Evolutionary conservation across 371 early-diverging fungal genomes (phyloP).

Genomic region (Mucor sp.): DNA sequence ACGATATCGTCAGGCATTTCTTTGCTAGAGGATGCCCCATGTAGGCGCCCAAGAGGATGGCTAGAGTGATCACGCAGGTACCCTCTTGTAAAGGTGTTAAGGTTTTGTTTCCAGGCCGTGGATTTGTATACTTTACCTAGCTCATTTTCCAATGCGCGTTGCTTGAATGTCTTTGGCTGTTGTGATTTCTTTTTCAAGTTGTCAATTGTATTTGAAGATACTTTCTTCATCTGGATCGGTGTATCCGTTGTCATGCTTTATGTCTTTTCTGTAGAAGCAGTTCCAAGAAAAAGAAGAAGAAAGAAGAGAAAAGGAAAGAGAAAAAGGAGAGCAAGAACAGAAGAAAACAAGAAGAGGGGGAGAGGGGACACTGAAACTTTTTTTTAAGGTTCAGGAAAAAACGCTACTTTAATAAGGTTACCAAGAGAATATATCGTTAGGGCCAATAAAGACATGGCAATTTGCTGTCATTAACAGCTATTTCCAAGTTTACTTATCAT

Average conservation of each 20-base stretch:
- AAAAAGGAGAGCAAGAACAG: background rate
- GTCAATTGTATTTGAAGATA: background rate
- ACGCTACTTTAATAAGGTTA: constrained; percentile 4
- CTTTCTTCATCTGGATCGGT: constrained; percentile 3
- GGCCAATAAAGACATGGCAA: background rate
- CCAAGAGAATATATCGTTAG: background rate
- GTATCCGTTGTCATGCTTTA: background rate
- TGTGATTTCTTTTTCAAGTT: background rate
- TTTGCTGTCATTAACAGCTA: background rate
- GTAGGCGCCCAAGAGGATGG: background rate
- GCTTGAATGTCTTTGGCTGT: constrained; percentile 11
- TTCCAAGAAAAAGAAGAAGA: background rate
- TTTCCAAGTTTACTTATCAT: background rate
- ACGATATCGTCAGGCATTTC: constrained; percentile 12
- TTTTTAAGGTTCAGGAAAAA: background rate
- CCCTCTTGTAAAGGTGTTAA: constrained; percentile 6
- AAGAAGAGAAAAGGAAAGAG: background rate
- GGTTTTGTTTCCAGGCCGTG: background rate
- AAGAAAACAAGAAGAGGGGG: background rate
- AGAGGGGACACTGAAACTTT: constrained; percentile 6
- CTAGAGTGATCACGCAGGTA: constrained; percentile 1
- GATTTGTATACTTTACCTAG: constrained; percentile 10
- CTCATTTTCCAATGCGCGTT: constrained; percentile 18
- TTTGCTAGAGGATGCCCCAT: constrained; percentile 13
- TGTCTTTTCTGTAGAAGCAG: background rate